Percentiles rank a stretch among this genome's conserved stretches.
phyloP scores from a whole-genome alignment of 257 asterid genomes.

The Solanum chmielewskii region DNA sequence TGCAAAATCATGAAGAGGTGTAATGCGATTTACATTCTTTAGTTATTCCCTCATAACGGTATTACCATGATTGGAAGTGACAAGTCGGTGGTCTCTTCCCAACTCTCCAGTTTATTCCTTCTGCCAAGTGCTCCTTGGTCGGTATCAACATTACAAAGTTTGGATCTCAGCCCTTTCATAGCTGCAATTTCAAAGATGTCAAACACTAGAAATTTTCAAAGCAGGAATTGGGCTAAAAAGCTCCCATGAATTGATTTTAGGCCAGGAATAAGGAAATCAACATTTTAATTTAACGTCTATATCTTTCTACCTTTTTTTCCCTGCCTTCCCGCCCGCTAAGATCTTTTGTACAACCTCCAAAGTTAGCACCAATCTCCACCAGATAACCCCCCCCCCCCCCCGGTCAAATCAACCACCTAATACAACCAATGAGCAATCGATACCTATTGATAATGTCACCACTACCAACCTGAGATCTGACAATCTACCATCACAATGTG shows the following conservation, averaged over 20 bases:
- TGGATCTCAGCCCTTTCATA: slow-evolving; percentile 85
- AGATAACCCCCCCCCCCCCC: too few relatives aligned
- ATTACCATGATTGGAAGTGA: not conserved
- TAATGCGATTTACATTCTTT: not conserved
- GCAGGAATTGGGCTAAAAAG: not conserved
- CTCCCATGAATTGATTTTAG: not conserved
- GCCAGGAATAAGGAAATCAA: not conserved
- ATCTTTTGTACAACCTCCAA: too few relatives aligned
- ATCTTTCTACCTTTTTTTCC: not conserved
- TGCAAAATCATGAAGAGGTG: not conserved
- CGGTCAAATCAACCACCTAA: too few relatives aligned
- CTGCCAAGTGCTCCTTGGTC: slow-evolving; percentile 86
- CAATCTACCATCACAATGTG: too few relatives aligned
- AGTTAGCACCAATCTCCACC: too few relatives aligned
- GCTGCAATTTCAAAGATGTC: slow-evolving; percentile 21
- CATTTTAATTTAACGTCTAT: not conserved
- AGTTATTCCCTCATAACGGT: not conserved
- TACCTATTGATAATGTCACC: too few relatives aligned
- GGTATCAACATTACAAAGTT: slow-evolving; percentile 86
- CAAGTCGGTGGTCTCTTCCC: slow-evolving; percentile 53
- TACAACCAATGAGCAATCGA: too few relatives aligned
- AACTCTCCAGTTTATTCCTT: slow-evolving; percentile 69
- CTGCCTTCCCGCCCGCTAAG: too few relatives aligned
- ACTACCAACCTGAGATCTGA: too few relatives aligned
- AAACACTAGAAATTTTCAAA: not conserved